A percentile compares a stretch with the other conserved stretches of the same genome.
Evolutionary conservation across 257 asterid species (phyloP).

Genomic region (Parsonsia alboflavescens): DNA sequence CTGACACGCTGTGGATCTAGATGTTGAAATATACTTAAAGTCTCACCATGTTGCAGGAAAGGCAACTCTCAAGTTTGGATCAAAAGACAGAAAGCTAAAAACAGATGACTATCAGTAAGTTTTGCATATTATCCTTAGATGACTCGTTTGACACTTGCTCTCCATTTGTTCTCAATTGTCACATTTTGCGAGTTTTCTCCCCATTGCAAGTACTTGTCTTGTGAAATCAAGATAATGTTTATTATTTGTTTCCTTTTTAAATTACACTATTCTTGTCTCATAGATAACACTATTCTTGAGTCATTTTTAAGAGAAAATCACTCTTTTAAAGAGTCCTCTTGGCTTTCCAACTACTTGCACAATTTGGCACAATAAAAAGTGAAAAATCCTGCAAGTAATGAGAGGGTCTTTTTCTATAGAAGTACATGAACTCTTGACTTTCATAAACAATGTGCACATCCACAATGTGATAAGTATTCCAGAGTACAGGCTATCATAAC

Average conservation of each 20-base stretch:
- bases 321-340: neutral
- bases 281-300: neutral
- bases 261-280: neutral
- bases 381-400: neutral
- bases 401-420: neutral
- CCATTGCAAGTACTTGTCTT: neutral
- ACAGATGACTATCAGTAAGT: constrained; percentile 82
- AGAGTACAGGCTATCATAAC: neutral
- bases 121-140: constrained; percentile 7
- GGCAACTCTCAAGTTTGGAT: constrained; percentile 79
- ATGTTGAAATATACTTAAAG: constrained; percentile 20
- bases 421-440: neutral
- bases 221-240: neutral
- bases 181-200: neutral
- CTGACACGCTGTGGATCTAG: constrained; percentile 7
- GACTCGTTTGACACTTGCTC: neutral
- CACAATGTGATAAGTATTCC: neutral
- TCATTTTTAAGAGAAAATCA: neutral
- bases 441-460: neutral
- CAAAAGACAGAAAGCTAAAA: constrained; percentile 53
- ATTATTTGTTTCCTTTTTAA: neutral
- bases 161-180: neutral
- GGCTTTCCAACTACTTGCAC: neutral
- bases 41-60: constrained; percentile 50
- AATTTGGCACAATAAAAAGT: neutral